Conservation (phyloP, 345 rosid species). For the Pistacia vera region DNA sequence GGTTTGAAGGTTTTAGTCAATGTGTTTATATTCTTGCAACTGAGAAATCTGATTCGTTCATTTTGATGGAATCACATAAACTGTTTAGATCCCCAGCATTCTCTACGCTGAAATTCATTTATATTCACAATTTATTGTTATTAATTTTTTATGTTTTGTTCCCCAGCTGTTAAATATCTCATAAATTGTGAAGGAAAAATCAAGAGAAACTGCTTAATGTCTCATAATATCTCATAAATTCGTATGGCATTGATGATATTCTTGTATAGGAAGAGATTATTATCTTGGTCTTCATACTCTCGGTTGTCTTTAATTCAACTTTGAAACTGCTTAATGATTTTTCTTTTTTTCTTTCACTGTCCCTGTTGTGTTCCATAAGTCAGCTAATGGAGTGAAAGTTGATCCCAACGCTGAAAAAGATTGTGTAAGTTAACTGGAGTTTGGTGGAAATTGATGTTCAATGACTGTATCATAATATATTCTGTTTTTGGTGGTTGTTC, state of each 20-base stretch:
- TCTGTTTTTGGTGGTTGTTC: neutral
- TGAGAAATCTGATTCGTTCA: too few species aligned
- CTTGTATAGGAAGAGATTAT: constrained; percentile 75
- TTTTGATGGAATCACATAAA: too few species aligned
- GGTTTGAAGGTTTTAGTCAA: too few species aligned
- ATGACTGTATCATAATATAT: neutral
- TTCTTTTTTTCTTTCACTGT: constrained; percentile 25
- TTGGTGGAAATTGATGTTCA: neutral
- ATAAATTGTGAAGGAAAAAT: too few species aligned
- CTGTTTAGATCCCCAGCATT: too few species aligned
- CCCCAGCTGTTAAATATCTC: too few species aligned
- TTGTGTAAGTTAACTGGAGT: constrained; percentile 40
- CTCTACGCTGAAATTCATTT: too few species aligned
- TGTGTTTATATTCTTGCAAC: too few species aligned
- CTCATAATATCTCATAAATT: too few species aligned
- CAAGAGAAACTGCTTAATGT: too few species aligned
- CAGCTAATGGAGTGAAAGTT: constrained; percentile 67
- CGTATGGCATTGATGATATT: neutral
- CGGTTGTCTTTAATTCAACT: neutral
- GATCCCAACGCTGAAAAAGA: constrained; percentile 77
- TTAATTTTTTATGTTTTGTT: too few species aligned
- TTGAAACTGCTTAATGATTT: neutral
- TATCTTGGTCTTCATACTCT: neutral
- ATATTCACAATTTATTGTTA: too few species aligned
- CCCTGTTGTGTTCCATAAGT: constrained; percentile 60